A percentile compares a stretch with the other conserved stretches of the same genome.
Conservation (phyloP, 495 filamentous ascomycete species). For the Tuber indicum region DNA sequence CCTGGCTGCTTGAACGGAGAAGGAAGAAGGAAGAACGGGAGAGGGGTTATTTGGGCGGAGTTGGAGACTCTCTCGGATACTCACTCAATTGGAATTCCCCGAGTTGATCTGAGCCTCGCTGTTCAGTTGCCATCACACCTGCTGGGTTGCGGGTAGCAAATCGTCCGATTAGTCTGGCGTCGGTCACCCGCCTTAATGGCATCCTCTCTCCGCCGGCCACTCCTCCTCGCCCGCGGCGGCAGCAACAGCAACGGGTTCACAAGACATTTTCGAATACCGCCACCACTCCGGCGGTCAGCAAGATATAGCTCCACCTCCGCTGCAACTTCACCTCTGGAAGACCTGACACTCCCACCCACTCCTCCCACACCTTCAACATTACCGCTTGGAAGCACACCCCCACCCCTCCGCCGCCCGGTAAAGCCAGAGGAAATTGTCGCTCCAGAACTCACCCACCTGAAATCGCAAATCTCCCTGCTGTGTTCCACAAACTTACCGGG, state of each 20-base stretch:
- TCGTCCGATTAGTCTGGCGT: not conserved
- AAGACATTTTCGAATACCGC: not conserved
- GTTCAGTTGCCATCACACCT: not conserved
- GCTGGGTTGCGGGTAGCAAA: not conserved
- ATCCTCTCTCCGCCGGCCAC: not conserved
- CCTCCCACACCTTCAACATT: constrained; percentile 3
- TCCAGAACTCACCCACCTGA: constrained; percentile 35
- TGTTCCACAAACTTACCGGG: constrained; percentile 52
- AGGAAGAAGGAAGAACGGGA: not conserved
- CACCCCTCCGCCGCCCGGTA: constrained; percentile 16
- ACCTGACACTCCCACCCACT: not conserved
- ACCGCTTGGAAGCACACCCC: constrained; percentile 9
- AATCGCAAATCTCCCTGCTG: constrained; percentile 37
- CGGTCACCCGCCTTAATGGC: not conserved
- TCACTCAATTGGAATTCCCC: not conserved
- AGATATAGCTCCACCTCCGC: constrained; percentile 18
- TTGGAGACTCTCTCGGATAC: not conserved
- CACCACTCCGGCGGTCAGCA: not conserved
- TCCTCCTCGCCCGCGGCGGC: not conserved
- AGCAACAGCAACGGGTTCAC: not conserved
- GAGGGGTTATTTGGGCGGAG: not conserved
- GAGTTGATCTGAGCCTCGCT: not conserved
- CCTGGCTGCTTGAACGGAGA: not conserved
- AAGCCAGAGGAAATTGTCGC: constrained; percentile 35
- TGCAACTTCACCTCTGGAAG: constrained; percentile 3